Evolutionary conservation across 176 grass and related monocot genomes (phyloP).

Genomic region (Eragrostis nindensis): DNA sequence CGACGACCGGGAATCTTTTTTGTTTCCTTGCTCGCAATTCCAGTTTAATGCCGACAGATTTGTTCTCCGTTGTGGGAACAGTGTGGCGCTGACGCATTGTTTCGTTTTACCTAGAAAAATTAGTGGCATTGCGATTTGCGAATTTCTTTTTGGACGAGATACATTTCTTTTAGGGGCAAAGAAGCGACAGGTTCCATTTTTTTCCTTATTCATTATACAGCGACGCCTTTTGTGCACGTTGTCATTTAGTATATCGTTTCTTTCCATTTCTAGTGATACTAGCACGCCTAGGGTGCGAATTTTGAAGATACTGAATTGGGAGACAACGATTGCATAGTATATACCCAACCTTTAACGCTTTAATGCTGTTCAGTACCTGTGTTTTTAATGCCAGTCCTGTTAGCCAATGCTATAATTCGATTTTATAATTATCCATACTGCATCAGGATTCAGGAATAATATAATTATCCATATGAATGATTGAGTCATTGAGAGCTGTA

Average conservation of each 20-base stretch:
- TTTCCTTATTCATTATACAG: neutral
- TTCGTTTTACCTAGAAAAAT: constrained; percentile 29
- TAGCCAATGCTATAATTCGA: neutral
- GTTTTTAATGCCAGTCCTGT: neutral
- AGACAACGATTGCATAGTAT: neutral
- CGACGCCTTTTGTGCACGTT: neutral
- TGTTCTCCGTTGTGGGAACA: neutral
- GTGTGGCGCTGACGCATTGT: constrained; percentile 22
- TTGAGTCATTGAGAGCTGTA: neutral
- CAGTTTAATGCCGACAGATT: neutral
- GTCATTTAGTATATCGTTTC: neutral
- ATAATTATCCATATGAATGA: too few species aligned
- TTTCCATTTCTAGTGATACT: neutral
- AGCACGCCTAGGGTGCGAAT: neutral
- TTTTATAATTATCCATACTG: neutral
- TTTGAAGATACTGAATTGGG: neutral
- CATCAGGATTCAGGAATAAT: too few species aligned
- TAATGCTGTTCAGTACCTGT: neutral
- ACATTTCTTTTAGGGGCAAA: neutral
- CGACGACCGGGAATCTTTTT: neutral
- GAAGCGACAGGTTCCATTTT: neutral
- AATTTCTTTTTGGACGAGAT: neutral
- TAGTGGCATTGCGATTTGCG: neutral
- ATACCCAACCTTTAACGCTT: neutral
- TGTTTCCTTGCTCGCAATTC: neutral